Percentiles rank a stretch among this genome's conserved stretches.
phyloP scores from a whole-genome alignment of 2,329 filamentous ascomycete genomes.

The Colletotrichum incanum region DNA sequence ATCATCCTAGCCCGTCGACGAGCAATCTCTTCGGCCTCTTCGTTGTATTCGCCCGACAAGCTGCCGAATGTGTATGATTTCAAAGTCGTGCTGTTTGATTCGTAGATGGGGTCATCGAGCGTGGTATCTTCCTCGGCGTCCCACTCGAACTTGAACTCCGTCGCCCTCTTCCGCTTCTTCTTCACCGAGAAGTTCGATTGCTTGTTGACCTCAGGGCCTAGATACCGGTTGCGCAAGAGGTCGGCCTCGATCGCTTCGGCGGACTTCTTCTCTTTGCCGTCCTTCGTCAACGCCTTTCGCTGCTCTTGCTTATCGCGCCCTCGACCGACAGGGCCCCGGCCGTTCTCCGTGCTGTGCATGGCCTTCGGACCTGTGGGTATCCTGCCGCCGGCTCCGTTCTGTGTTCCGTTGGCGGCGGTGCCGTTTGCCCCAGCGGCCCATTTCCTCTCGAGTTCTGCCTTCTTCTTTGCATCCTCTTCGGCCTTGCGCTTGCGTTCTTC shows the following conservation, averaged over 20 bases:
- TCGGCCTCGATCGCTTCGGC: constrained; percentile 80
- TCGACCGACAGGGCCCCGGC: constrained; percentile 55
- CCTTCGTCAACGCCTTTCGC: constrained; percentile 65
- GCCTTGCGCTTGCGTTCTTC: constrained; percentile 68
- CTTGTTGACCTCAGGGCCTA: constrained; percentile 89
- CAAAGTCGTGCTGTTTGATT: constrained; percentile 39
- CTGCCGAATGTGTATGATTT: constrained; percentile 61
- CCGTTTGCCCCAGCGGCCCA: constrained; percentile 51
- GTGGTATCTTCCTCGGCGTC: constrained; percentile 95
- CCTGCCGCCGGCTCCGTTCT: constrained; percentile 66
- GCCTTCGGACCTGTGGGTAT: constrained; percentile 38
- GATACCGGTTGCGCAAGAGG: constrained; percentile 85
- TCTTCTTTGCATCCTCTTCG: constrained; percentile 77
- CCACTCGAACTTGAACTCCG: constrained; percentile 98
- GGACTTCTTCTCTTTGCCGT: constrained; percentile 55
- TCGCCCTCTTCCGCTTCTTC: constrained; percentile 94
- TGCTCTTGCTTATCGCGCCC: constrained; percentile 60
- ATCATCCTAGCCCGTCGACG: constrained; percentile 77
- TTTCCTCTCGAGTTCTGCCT: constrained; percentile 74
- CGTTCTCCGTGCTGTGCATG: constrained; percentile 47
- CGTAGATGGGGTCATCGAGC: constrained; percentile 84
- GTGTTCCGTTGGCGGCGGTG: constrained; percentile 47
- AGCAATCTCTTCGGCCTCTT: constrained; percentile 69
- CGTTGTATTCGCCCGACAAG: constrained; percentile 66
- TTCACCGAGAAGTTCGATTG: constrained; percentile 91